phyloP scores from a whole-genome alignment of 768 basidiomycete genomes.

The Chalciporus pseudorubinellus region DNA sequence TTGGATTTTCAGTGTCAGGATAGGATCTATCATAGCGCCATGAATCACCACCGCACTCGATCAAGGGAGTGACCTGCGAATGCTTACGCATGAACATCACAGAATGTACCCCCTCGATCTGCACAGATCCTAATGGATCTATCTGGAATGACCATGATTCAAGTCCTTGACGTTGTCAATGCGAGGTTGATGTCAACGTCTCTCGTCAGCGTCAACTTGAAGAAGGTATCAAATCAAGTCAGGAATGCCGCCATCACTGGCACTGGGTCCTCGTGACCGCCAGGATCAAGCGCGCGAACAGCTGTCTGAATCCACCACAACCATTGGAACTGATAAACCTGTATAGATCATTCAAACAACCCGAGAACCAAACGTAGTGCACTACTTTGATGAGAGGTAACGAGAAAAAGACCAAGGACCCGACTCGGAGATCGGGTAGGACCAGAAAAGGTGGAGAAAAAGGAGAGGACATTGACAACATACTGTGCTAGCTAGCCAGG shows the following conservation, averaged over 20 bases:
- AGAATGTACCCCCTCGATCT: conserved; percentile 90
- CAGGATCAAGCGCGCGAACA: too few relatives aligned
- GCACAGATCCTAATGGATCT: conserved; percentile 82
- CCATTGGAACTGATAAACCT: not conserved
- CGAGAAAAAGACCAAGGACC: too few relatives aligned
- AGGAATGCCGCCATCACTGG: too few relatives aligned
- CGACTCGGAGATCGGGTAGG: too few relatives aligned
- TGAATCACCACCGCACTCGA: not conserved
- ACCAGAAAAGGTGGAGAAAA: not conserved
- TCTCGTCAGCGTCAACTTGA: too few relatives aligned
- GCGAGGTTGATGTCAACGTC: too few relatives aligned
- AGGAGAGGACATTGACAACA: not conserved
- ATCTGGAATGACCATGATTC: conserved; percentile 48
- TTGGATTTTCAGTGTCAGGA: conserved; percentile 61
- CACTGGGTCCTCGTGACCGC: not conserved
- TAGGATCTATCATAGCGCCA: conserved; percentile 51
- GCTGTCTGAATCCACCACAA: too few relatives aligned
- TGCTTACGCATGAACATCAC: conserved; percentile 80
- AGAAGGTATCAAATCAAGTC: too few relatives aligned
- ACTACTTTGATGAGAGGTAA: too few relatives aligned
- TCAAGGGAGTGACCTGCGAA: too few relatives aligned
- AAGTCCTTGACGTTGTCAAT: too few relatives aligned
- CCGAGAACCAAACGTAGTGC: too few relatives aligned
- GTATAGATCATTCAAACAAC: conserved; percentile 2
- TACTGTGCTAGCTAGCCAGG: not conserved